Evolutionary conservation across 1,284 basidiomycete species (phyloP).

Genomic region (Trametes sp.): DNA sequence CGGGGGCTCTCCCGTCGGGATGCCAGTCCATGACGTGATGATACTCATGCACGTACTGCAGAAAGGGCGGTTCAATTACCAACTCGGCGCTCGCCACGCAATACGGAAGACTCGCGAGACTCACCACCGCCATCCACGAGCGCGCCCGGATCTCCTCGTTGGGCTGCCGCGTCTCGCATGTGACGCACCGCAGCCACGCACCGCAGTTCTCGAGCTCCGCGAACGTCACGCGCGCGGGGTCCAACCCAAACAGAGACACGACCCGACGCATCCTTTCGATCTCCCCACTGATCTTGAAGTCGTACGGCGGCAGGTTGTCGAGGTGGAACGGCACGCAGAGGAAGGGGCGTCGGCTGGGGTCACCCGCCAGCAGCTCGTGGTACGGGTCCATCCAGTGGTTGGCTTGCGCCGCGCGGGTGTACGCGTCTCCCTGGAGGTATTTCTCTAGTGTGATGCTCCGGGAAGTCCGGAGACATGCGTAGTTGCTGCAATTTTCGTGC

Average conservation of each 20-base stretch:
- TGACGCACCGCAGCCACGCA: background rate
- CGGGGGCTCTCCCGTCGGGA: background rate
- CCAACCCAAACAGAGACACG: slow-evolving; percentile 5
- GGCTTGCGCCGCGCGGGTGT: background rate
- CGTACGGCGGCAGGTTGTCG: background rate
- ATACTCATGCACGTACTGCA: background rate
- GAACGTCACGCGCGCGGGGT: slow-evolving; percentile 6
- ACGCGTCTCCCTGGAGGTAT: background rate
- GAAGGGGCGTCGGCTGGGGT: background rate
- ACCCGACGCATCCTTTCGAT: background rate
- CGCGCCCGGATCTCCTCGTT: background rate
- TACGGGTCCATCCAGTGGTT: background rate
- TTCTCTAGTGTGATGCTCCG: background rate
- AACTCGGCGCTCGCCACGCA: background rate
- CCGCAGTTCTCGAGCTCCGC: slow-evolving; percentile 3
- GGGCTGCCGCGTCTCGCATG: background rate
- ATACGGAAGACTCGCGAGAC: background rate
- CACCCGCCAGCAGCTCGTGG: too few species aligned
- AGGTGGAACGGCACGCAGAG: background rate
- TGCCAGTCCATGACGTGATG: background rate
- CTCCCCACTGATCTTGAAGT: background rate
- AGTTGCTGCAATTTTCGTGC: background rate
- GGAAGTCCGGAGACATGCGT: background rate
- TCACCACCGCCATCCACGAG: background rate
- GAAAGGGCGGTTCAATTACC: background rate